Conservation (phyloP, 805 yeast genomes). For the Dipodascus albidus region DNA sequence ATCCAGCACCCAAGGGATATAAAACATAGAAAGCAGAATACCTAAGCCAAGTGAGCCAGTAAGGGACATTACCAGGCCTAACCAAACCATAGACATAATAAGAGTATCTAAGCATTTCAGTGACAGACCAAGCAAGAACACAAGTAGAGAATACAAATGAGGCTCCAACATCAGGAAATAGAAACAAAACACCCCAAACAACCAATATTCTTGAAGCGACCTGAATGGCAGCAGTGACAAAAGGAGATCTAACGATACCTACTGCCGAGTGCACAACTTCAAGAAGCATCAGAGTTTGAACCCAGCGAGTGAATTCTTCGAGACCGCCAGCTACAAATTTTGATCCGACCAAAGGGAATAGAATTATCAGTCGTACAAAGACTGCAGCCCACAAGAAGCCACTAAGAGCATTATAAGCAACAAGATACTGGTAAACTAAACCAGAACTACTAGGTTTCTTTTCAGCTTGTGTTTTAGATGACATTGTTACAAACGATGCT, state of each 20-base stretch:
- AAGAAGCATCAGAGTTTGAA: conserved; percentile 70
- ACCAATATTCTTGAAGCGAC: conserved; percentile 75
- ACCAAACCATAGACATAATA: conserved; percentile 66
- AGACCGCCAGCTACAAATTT: conserved; percentile 55
- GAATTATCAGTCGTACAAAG: conserved; percentile 32
- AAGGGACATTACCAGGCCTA: conserved; percentile 42
- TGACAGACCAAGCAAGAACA: conserved; percentile 78
- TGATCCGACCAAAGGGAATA: conserved; percentile 41
- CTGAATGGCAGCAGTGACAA: conserved; percentile 76
- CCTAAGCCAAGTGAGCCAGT: conserved; percentile 54
- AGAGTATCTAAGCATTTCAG: conserved; percentile 85
- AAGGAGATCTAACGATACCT: conserved; percentile 79
- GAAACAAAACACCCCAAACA: conserved; percentile 69
- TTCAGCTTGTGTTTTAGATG: background rate
- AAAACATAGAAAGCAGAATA: conserved; percentile 73
- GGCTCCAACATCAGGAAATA: conserved; percentile 66
- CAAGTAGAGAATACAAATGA: conserved; percentile 46
- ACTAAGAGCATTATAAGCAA: conserved; percentile 41
- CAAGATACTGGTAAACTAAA: conserved; percentile 22
- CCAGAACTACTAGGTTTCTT: background rate
- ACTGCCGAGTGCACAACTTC: conserved; percentile 69
- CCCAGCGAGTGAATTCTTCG: conserved; percentile 41
- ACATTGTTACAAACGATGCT: background rate
- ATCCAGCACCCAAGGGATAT: conserved; percentile 87
- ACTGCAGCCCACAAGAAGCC: conserved; percentile 45